Evolutionary conservation across 306 rosid species (phyloP), one percentile per base, ranked within the genome.

Genomic region (Castanea mollissima): DNA sequence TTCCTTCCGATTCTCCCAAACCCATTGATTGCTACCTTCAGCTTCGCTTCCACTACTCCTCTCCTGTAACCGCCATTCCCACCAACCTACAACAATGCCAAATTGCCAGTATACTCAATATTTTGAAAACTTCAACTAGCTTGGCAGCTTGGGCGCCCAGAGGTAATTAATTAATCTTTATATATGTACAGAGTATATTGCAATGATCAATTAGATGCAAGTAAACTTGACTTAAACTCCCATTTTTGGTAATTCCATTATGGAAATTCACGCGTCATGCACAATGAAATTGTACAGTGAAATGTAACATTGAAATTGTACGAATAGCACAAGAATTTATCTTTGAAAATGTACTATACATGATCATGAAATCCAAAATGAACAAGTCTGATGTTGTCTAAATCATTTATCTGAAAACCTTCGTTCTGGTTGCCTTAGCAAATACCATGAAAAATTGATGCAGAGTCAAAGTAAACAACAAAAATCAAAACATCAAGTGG

Each of bases 1-100:
- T 94, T 94, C 87, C 99, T 86, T 21, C 99, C 99, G 55, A 94
- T 94, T 76, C 99, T 91, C 25, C 99, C 99, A 57, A 92, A 94
- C 16, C 99, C 99, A 70, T 94, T 94, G 52, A 94, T 94, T 12
- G 99, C 99, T 38, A 94, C 99, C 86, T 91, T 94, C 70, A 94
- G 82, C 74, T 94, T 92, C 25, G 99, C 99, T 79, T 92, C 97
- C 21, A 63, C 80, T 10, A 89, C 86, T 16, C 91, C 91, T 78
- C 76, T 92, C 85, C 76, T 91, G 91, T 86, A 87, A 72, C 91
- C 93, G 10, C 87, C 90, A 58, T 86, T 89, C 77, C 87, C 85
- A 62, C 88, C 92, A 74, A 88, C 90, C 94, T 92, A 76, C 58
- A 85, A 12, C 65, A n/a, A 44, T 51, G 25, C 46, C 21, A 31